These are phyloP conservation scores for Boletus speciosus DNA, from an alignment of 768 basidiomycete species.

Conservation along the genomic window DNA sequence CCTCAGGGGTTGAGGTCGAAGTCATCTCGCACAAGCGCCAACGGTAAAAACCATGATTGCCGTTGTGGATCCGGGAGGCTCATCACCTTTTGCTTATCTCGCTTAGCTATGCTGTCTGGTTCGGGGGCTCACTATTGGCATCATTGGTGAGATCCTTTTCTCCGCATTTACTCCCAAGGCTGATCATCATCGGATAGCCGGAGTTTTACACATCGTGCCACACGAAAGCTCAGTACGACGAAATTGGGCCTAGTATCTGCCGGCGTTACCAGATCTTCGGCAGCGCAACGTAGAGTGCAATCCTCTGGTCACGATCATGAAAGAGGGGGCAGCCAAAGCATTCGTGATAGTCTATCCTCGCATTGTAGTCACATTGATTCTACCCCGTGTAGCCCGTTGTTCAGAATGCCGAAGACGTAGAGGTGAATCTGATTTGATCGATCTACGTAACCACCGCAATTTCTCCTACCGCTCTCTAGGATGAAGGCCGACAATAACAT, in stretches of 20 bases:
- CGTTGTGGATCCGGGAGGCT: background rate
- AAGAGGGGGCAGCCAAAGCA: background rate
- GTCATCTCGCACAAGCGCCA: slow-evolving; percentile 98
- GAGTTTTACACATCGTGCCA: slow-evolving; percentile 95
- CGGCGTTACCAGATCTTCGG: slow-evolving; percentile 93
- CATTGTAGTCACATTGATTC: background rate
- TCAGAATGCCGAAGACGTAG: slow-evolving; percentile 6
- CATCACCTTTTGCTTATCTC: slow-evolving; percentile 3
- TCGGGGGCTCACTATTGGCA: slow-evolving; percentile 91
- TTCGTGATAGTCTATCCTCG: background rate
- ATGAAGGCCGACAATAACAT: slow-evolving; percentile 10
- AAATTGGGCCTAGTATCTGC: slow-evolving; percentile 89
- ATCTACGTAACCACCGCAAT: background rate
- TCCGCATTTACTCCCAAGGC: background rate
- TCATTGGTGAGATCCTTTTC: slow-evolving; percentile 61
- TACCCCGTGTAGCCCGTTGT: background rate
- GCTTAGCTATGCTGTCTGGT: slow-evolving; percentile 91
- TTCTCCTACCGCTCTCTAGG: slow-evolving; percentile 1
- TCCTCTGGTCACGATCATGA: background rate
- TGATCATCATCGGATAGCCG: slow-evolving; percentile 48
- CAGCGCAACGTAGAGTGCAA: slow-evolving; percentile 59
- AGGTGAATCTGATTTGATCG: background rate
- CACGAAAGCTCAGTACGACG: slow-evolving; percentile 92
- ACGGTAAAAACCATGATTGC: slow-evolving; percentile 45
- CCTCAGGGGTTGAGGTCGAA: slow-evolving; percentile 95